These are phyloP conservation scores for Corylus avellana DNA, from an alignment of 306 rosid genomes.

Conservation along the genomic window DNA sequence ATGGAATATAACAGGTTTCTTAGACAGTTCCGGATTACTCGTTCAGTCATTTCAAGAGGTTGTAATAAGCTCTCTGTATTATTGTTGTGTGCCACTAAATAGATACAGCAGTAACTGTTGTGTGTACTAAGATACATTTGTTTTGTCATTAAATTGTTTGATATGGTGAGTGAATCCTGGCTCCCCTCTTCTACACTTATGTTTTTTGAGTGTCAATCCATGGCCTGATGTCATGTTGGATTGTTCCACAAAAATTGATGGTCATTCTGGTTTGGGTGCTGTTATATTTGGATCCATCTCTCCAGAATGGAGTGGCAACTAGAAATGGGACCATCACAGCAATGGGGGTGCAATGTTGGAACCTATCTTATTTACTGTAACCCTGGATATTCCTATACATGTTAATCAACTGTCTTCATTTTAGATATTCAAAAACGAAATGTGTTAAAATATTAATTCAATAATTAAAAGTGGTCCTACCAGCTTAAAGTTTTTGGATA, in stretches of 20 bases:
- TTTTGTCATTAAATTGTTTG: not conserved
- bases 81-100: constrained; percentile 27
- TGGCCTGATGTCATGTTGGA: not conserved
- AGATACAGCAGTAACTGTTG: constrained; percentile 18
- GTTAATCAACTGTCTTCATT: not conserved
- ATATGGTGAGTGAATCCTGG: not conserved
- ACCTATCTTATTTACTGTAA: not conserved
- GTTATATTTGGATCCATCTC: not conserved
- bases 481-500: too few species aligned
- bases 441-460: not conserved
- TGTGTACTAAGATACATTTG: not conserved
- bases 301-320: not conserved
- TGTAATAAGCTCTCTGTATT: constrained; percentile 8
- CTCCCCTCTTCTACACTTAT: not conserved
- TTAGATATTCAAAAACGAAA: not conserved
- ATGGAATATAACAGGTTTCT: constrained; percentile 17
- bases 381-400: not conserved
- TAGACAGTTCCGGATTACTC: constrained; percentile 6
- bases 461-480: too few species aligned
- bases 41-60: constrained; percentile 24
- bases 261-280: not conserved
- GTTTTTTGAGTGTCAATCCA: not conserved
- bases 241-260: not conserved
- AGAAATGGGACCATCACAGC: not conserved
- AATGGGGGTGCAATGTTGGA: not conserved